These are phyloP conservation scores for Rosa lucieae DNA, from an alignment of 306 rosid species.

Conservation along the genomic window DNA sequence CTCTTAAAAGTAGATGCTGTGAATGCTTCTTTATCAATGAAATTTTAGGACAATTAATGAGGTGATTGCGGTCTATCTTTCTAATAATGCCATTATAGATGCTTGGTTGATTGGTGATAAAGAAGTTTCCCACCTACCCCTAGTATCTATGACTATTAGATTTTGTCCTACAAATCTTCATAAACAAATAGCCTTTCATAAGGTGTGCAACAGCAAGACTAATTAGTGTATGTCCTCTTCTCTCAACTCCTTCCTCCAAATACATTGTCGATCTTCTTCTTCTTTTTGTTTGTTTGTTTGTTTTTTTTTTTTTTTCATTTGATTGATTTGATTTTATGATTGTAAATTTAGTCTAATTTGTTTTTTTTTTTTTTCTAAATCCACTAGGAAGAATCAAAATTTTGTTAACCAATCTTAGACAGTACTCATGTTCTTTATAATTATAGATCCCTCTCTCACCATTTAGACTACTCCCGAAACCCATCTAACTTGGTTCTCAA, in stretches of 20 bases:
- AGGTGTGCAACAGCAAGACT: too few relatives aligned
- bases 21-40: background rate
- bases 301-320: too few relatives aligned
- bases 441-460: background rate
- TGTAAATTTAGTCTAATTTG: background rate
- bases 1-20: background rate
- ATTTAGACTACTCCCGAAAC: background rate
- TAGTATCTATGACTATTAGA: background rate
- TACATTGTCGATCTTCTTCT: background rate
- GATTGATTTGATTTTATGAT: background rate
- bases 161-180: background rate
- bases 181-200: background rate
- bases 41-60: background rate
- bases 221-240: background rate
- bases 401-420: background rate
- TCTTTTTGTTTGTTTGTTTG: background rate
- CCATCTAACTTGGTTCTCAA: background rate
- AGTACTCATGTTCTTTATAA: background rate
- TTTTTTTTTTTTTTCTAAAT: background rate
- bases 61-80: background rate
- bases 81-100: background rate
- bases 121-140: conserved; percentile 1
- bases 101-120: background rate
- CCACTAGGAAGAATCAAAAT: background rate
- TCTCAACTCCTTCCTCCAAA: background rate